Evolutionary conservation across 768 basidiomycete species (phyloP).

Genomic region (Hypholoma fasciculare): DNA sequence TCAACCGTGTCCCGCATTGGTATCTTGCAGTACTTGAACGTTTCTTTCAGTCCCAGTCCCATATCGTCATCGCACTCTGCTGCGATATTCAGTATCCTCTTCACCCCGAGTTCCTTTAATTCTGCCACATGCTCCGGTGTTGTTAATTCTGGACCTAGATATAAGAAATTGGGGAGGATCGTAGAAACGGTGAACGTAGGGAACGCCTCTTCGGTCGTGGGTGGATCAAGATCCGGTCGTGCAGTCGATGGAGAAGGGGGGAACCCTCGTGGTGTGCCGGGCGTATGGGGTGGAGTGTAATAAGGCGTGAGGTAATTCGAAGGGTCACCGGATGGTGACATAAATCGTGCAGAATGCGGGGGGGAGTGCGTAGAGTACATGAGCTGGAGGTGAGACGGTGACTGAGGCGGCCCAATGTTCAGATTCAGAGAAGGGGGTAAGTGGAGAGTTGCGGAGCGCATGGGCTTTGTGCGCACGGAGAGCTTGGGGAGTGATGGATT

Average conservation of each 20-base stretch:
- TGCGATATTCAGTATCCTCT: conserved; percentile 89
- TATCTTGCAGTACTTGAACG: conserved; percentile 82
- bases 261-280: conserved; percentile 43
- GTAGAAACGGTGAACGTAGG: conserved; percentile 82
- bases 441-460: conserved; percentile 58
- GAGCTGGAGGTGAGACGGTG: conserved; percentile 63
- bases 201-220: conserved; percentile 59
- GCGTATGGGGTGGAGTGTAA: conserved; percentile 55
- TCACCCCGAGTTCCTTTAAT: conserved; percentile 75
- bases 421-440: conserved; percentile 47
- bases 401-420: conserved; percentile 37
- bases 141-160: conserved; percentile 86
- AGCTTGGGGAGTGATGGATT: conserved; percentile 53
- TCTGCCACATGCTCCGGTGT: conserved; percentile 72
- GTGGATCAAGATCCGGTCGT: conserved; percentile 60
- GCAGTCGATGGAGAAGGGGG: conserved; percentile 67
- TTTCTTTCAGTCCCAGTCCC: conserved; percentile 61
- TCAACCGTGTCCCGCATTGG: conserved; percentile 97
- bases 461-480: conserved; percentile 58
- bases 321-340: conserved; percentile 34
- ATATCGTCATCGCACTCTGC: conserved; percentile 87
- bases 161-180: conserved; percentile 90
- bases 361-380: conserved; percentile 58
- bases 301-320: conserved; percentile 48
- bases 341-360: conserved; percentile 48